Evolutionary conservation across 1,284 basidiomycete genomes (phyloP).

Genomic region (Anthracocystis panici-leucophaei): DNA sequence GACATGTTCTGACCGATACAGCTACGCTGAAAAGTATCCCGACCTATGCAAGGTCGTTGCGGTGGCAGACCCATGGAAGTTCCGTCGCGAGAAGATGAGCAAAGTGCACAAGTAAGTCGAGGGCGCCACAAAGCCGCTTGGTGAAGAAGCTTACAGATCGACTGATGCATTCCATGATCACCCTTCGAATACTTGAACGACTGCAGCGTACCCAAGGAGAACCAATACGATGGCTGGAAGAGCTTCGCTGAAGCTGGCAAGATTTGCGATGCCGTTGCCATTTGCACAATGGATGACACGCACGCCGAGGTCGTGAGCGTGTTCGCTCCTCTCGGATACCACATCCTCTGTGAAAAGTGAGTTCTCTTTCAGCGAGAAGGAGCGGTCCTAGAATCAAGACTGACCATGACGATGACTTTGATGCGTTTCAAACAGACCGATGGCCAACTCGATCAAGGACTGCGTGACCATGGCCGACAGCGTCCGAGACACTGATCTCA

Average conservation of each 20-base stretch:
- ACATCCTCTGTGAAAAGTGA: constrained; percentile 45
- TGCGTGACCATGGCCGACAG: constrained; percentile 40
- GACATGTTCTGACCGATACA: background rate
- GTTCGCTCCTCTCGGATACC: constrained; percentile 39
- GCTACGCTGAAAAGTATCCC: constrained; percentile 31
- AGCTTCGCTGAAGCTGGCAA: constrained; percentile 34
- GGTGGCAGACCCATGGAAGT: constrained; percentile 44
- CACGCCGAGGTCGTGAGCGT: constrained; percentile 40
- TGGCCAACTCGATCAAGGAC: constrained; percentile 47
- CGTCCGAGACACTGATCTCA: constrained; percentile 22
- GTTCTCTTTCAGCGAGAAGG: background rate
- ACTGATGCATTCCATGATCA: background rate
- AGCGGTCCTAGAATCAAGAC: background rate
- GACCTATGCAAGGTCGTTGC: constrained; percentile 34
- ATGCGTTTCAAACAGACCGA: constrained; percentile 7
- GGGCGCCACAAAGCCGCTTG: no score
- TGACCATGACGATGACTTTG: constrained; percentile 3
- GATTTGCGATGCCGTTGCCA: constrained; percentile 40
- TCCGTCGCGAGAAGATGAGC: constrained; percentile 43
- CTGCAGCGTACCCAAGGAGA: constrained; percentile 18
- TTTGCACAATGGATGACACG: constrained; percentile 47
- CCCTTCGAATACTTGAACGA: background rate
- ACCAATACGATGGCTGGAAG: constrained; percentile 43
- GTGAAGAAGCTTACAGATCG: background rate
- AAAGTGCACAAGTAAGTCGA: constrained; percentile 30